Conservation (phyloP, 2,329 filamentous ascomycete species). For the Penicillium verrucosum region DNA sequence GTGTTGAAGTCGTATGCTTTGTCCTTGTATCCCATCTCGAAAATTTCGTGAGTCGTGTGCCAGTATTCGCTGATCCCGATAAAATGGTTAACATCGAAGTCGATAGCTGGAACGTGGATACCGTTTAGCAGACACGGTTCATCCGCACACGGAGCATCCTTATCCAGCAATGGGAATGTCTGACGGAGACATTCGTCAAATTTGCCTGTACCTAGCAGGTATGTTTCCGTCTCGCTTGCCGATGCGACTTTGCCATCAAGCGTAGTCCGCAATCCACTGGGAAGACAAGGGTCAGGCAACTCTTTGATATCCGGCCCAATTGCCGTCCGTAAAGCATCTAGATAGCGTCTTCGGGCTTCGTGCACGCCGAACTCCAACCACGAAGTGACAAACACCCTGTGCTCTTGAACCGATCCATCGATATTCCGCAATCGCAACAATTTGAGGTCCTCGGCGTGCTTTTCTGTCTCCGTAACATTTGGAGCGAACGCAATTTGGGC, state of each 20-base stretch:
- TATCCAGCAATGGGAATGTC: constrained; percentile 83
- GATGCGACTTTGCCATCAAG: constrained; percentile 62
- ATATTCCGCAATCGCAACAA: constrained; percentile 79
- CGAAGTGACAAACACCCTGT: constrained; percentile 89
- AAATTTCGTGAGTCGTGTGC: constrained; percentile 96
- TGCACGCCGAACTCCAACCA: constrained; percentile 99
- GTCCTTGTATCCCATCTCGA: constrained; percentile 70
- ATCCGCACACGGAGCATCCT: constrained; percentile 79
- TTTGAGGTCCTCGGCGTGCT: constrained; percentile 86
- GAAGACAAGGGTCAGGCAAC: constrained; percentile 87
- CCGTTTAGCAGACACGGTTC: constrained; percentile 86
- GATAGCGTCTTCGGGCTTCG: constrained; percentile 79
- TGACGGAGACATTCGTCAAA: constrained; percentile 80
- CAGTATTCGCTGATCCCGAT: constrained; percentile 97
- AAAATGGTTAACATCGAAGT: constrained; percentile 97
- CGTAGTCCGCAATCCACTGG: constrained; percentile 69
- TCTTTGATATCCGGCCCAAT: constrained; percentile 61
- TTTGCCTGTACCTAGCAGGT: constrained; percentile 76
- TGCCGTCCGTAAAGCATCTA: constrained; percentile 69
- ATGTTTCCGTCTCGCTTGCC: constrained; percentile 43
- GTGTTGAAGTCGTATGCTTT: constrained; percentile 85
- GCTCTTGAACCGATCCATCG: constrained; percentile 72
- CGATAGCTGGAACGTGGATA: constrained; percentile 88
- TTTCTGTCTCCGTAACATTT: constrained; percentile 82
- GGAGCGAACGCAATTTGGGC: constrained; percentile 98